Evolutionary conservation across 345 rosid species (phyloP).

Genomic region (Syzygium jambos): DNA sequence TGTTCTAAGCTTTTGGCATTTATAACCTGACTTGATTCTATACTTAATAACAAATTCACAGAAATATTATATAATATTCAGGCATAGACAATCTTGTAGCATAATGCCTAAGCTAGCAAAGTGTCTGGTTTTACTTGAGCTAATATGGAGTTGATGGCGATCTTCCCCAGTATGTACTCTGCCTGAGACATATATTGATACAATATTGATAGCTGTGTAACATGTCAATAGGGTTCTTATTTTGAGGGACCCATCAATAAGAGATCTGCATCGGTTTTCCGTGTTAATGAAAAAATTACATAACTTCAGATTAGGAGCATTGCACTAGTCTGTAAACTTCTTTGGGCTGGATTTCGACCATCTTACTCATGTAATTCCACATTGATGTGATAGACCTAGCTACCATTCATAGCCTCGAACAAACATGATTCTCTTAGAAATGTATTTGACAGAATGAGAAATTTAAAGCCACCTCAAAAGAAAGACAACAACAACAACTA

Average conservation of each 20-base stretch:
- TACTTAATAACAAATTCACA: neutral
- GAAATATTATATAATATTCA: neutral
- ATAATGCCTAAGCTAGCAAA: neutral
- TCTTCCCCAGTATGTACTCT: neutral
- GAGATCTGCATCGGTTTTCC: neutral
- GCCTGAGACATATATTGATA: neutral
- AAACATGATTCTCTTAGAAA: neutral
- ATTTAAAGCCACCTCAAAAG: neutral
- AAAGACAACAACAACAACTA: neutral
- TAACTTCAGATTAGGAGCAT: neutral
- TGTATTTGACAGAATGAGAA: neutral
- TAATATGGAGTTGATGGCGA: neutral
- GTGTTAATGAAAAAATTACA: neutral
- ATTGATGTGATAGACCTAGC: neutral
- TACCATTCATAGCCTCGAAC: neutral
- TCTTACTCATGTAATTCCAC: neutral
- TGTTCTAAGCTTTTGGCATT: neutral
- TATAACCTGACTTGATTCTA: neutral
- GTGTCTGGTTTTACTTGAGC: neutral
- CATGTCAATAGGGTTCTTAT: neutral
- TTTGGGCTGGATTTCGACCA: neutral
- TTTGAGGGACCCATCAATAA: neutral
- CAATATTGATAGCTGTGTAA: neutral
- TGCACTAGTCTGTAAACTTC: neutral
- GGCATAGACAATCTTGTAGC: neutral